These are phyloP conservation scores for Penicillium argentinense DNA, from an alignment of 495 filamentous ascomycete genomes.

Conservation along the genomic window DNA sequence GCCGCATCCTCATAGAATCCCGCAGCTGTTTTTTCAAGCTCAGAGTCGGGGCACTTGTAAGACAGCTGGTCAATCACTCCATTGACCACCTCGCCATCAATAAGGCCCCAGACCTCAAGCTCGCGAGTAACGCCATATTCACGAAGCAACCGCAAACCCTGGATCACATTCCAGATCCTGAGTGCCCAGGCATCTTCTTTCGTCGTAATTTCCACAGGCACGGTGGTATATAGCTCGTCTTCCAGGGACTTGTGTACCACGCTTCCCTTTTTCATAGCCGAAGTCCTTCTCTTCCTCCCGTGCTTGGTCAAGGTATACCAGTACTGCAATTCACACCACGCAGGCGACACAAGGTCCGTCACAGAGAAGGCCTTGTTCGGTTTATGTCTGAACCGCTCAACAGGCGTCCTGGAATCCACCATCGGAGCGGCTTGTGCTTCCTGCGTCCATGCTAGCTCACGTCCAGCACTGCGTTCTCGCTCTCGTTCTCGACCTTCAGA, in stretches of 20 bases:
- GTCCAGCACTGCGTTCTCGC: conserved; percentile 31
- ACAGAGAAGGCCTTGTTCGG: conserved; percentile 85
- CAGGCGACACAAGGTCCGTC: conserved; percentile 80
- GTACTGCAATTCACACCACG: conserved; percentile 97
- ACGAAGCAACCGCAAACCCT: conserved; percentile 75
- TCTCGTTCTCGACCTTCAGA: conserved; percentile 44
- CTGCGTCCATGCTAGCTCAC: conserved; percentile 31
- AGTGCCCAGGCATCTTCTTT: conserved; percentile 84
- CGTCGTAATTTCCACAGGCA: conserved; percentile 67
- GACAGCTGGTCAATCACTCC: conserved; percentile 89
- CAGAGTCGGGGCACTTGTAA: conserved; percentile 70
- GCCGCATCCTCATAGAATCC: conserved; percentile 35
- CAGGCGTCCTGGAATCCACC: conserved; percentile 52
- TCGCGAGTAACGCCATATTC: conserved; percentile 83
- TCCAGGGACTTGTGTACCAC: conserved; percentile 80
- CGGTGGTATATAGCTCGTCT: conserved; percentile 75
- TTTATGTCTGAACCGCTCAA: conserved; percentile 74
- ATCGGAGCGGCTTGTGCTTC: conserved; percentile 13
- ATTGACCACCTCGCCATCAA: conserved; percentile 81
- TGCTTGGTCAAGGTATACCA: conserved; percentile 77
- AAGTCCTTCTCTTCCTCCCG: conserved; percentile 70
- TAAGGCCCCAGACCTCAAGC: conserved; percentile 85
- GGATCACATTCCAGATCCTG: conserved; percentile 87
- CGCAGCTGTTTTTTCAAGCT: conserved; percentile 57
- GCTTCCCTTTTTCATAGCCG: conserved; percentile 80